Base-by-base conservation (phyloP, 179 eudicot genomes). In the Gypsophila paniculata region DNA sequence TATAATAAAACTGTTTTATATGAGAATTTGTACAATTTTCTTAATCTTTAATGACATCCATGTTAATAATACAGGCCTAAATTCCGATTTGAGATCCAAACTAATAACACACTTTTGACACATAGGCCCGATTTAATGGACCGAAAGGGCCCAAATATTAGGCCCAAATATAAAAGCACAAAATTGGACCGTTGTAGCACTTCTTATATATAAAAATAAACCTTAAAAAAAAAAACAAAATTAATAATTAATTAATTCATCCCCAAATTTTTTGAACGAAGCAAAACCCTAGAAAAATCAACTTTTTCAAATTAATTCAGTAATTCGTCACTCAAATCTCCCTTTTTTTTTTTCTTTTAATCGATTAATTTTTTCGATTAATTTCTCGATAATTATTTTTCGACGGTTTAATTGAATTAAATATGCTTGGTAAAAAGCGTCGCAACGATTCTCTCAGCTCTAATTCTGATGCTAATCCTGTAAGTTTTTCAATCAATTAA, bases 341-440 rank as follows among this genome's bases (percentile, higher is more conserved):
- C 25, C 18, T 65, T 49, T 61, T 12, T 46, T 9, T 46, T 15
- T 42, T 6, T 25, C 57, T 15, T 22, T 58, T 26, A 14, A 60
- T 72, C 51, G 48, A 12, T 69, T 71, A 52, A 23, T 25, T 22
- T 29, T 1, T 29, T 19, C 10, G 22, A 57, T 2, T 4, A 8
- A 2, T 36, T 36, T 7, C 7, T 36, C 42, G 42, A 2, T 36
- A 7, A n/a, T n/a, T 36, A 2, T 42, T 42, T 42, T 42, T 42
- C 46, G 46, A 42, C 46, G 46, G 1, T 42, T 42, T 42, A 9
- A 42, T 42, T 42, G 8, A 15, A 59, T 61, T 54, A 66, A 36
- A 39, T 59, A 72, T 82, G 81, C 76, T 77, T 61, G 79, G 81
- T 29, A 76, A 82, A 64, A 79, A 82, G 74, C 83, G 83, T 69